Base-by-base conservation (phyloP, 768 basidiomycete genomes). In the Pleurotus ostreatus region DNA sequence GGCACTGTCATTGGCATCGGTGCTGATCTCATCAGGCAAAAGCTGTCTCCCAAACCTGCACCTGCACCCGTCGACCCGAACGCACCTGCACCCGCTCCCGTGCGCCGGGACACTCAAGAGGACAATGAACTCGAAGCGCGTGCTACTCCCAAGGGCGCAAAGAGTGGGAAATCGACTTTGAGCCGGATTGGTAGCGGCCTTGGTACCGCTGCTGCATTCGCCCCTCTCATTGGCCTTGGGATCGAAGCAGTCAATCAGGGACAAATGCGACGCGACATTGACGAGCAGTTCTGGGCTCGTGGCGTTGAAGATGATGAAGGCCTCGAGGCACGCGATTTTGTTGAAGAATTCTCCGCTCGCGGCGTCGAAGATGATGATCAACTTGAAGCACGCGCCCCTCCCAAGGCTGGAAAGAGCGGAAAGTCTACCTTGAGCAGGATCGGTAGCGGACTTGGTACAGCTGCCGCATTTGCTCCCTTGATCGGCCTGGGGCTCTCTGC, bases 1-100 rank as follows among this genome's bases (percentile, higher is more conserved):
- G 51, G 51, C 18, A 34, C 51, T 20, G 51, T 53, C 18, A 53
- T 53, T n/a, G 51, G 22, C 23, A 23, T 53, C n/a, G 51, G 51
- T 12, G 51, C 51, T 18, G 51, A 53, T 41, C 51, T 53, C 39
- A 16, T 53, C 39, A 53, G 26, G 18, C 51, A 53, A 22, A 53
- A 53, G 51, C 11, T 53, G 41, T 44, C 41, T n/a, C 41, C 41
- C 22, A 39, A n/a, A n/a, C 51, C 51, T 41, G 37, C 51, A 13
- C 51, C 51, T 40, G 37, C 51, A 9, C 49, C 13, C n/a, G 26
- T 34, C 37, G 26, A 22, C 18, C n/a, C n/a, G n/a, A 25, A 25
- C 47, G 18, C 23, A 11, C 25, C 46, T 20, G 16, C 22, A 11
- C n/a, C 46, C 5, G 7, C 25, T 8, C 20, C 46, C 13, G 41